Percentiles rank a stretch among this genome's conserved stretches.
phyloP scores from a whole-genome alignment of 768 basidiomycete genomes.

The Tubosaeta sp. region DNA sequence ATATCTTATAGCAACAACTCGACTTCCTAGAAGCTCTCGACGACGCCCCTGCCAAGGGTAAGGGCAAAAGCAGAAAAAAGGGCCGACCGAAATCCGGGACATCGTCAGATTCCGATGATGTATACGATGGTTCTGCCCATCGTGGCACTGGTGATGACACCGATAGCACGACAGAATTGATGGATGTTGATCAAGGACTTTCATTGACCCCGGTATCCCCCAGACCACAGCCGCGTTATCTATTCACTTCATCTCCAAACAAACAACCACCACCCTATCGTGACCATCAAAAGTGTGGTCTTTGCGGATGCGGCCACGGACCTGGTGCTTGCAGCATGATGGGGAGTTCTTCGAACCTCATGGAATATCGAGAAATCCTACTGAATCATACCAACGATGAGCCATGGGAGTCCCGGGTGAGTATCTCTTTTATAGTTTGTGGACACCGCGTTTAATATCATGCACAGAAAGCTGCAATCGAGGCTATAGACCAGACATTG shows the following conservation, averaged over 20 bases:
- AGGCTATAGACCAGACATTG: conserved; percentile 65
- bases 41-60: conserved; percentile 37
- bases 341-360: conserved; percentile 58
- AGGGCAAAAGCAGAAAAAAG: conserved; percentile 35
- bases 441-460: conserved; percentile 4
- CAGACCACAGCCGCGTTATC: conserved; percentile 5
- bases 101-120: conserved; percentile 43
- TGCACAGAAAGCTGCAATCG: conserved; percentile 57
- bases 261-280: conserved; percentile 2
- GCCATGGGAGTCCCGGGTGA: conserved; percentile 59
- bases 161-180: conserved; percentile 23
- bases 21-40: conserved; percentile 31
- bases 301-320: conserved; percentile 57
- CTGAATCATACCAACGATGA: conserved; percentile 63
- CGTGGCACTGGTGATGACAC: conserved; percentile 17
- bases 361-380: conserved; percentile 66
- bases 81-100: conserved; percentile 26
- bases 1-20: conserved; percentile 24
- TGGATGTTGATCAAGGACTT: conserved; percentile 12
- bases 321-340: conserved; percentile 59
- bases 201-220: neutral
- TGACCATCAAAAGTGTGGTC: conserved; percentile 43
- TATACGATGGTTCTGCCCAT: conserved; percentile 26
- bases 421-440: conserved; percentile 17
- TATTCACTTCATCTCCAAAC: neutral